Base-by-base conservation (phyloP, 495 filamentous ascomycete genomes). In the Lasiosphaeria ovina region DNA sequence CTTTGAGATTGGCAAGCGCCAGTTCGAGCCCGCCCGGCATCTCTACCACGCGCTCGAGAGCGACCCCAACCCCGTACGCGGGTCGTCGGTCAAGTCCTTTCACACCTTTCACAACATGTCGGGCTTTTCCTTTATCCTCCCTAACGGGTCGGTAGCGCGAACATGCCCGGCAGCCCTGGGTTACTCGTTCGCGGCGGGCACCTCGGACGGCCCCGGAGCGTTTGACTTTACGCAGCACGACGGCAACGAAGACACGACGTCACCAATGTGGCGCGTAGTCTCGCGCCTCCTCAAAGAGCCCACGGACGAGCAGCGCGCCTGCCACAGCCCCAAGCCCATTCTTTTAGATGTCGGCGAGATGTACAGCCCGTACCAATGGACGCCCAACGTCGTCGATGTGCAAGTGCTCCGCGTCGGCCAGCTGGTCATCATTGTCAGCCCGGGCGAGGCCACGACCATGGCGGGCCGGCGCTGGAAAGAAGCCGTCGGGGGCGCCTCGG, bases 401-500 rank as follows among this genome's bases (percentile, higher is more conserved):
- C 94, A 98, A 69, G 77, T 90, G 24, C 80, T 97, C 35, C 87
- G 94, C 35, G 89, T 96, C 4, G 94, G 94, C 7, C 92, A 96
- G 68, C 75, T 98, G 16, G 77, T 95, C 51, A 88, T 97, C 60
- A 86, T 98, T 61, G 83, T 97, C 33, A 89, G 87, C 24, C 89
- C 93, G 0, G 94, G 94, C 54, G 94, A 97, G 75, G 93, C 91
- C 8, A 96, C 89, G 0, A 97, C 93, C 2, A 98, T 98, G 93
- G 87, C 92, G 10, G 93, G 94, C 0, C 82, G 93, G 14, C 87
- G 94, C 12, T 98, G 94, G 94, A 90, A 88, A 70, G 83, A 87
- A 40, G 88, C 91, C n/a, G 82, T 97, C 24, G 69, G 76, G 14
- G 73, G 79, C n/a, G 80, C 79, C 24, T 76, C 81, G 0, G 73